Evolutionary conservation across 495 filamentous ascomycete species (phyloP), one percentile per base, ranked within the genome.

Genomic region (Lophiotrema nucula): DNA sequence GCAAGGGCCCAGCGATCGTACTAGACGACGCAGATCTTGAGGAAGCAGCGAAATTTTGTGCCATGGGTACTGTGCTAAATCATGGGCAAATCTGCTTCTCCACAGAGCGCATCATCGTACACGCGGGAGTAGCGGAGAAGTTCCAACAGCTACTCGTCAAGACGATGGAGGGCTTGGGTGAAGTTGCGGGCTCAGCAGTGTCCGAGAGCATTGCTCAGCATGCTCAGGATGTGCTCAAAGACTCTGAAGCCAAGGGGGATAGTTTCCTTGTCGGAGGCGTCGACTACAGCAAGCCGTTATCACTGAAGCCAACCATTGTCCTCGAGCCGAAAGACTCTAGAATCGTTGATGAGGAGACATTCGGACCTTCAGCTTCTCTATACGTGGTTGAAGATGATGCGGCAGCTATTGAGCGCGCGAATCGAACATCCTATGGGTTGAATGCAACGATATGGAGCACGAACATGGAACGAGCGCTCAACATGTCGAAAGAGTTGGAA

Each of bases 271-370:
- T 67, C 33, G 69, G 67, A 37, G 65, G 64, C 15, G 43, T 51
- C 5, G 66, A 67, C 18, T 52, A 53, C 49, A 37, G 19, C 2
- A 60, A 35, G 50, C 66, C 13, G 39, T 60, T 26, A 2, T 43
- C 47, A 15, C 56, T 59, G 3, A 23, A 47, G 15, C 56, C 56
- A 3, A 53, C 47, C 16, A 64, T 70, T 47, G 43, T 70, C 2
- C 26, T 67, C n/a, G 52, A 70, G 15, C 53, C 64, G 10, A 60
- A 61, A 19, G 37, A 64, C 23, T 43, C 54, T 1, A 68, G 90
- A 38, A 77, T 95, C n/a, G 69, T 95, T 5, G 77, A 76, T 27
- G 78, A 81, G 21, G 91, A 96, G 73, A 86, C 81, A 8, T 97
- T 96, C 65, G 91, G 90, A 0, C 89, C 91, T 4, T 85, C 83